Conservation (phyloP, 1,284 basidiomycete genomes). For the Marasmius tenuissimus region DNA sequence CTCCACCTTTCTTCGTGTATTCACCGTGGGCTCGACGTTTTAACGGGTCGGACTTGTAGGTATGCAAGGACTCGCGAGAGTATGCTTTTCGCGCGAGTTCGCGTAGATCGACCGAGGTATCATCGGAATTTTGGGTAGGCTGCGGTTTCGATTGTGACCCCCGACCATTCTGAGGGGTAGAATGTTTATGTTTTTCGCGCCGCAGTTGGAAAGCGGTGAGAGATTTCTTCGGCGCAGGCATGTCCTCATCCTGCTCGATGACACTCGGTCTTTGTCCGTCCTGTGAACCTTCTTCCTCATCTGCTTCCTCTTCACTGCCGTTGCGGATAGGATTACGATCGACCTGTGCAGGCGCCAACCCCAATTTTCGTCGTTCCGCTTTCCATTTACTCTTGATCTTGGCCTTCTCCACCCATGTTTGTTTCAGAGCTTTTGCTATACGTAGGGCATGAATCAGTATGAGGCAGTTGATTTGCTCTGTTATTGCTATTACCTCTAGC, state of each 20-base stretch:
- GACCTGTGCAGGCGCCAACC: conserved; percentile 20
- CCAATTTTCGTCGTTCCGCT: conserved; percentile 68
- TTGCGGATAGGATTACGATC: conserved; percentile 21
- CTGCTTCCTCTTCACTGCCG: conserved; percentile 19
- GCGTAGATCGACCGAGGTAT: conserved; percentile 40
- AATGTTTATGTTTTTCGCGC: not conserved
- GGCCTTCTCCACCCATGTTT: conserved; percentile 68
- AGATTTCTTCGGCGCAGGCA: not conserved
- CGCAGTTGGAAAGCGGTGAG: not conserved
- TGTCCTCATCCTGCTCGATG: not conserved
- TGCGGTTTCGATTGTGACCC: not conserved
- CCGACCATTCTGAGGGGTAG: not conserved
- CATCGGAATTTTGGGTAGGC: conserved; percentile 1
- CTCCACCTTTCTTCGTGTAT: conserved; percentile 15
- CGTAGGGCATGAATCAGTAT: conserved; percentile 4
- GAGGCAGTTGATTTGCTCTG: not conserved
- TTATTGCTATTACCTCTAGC: conserved; percentile 50
- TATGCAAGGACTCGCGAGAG: conserved; percentile 54
- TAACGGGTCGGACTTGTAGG: conserved; percentile 50
- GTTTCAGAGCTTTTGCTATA: conserved; percentile 71
- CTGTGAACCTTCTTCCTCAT: conserved; percentile 6
- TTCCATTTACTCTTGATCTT: conserved; percentile 80
- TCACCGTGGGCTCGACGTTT: conserved; percentile 19
- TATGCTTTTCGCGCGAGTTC: conserved; percentile 65
- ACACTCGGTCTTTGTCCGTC: not conserved